Evolutionary conservation across 352 stramenopile genomes (phyloP).

Genomic region (Albugo candida): DNA sequence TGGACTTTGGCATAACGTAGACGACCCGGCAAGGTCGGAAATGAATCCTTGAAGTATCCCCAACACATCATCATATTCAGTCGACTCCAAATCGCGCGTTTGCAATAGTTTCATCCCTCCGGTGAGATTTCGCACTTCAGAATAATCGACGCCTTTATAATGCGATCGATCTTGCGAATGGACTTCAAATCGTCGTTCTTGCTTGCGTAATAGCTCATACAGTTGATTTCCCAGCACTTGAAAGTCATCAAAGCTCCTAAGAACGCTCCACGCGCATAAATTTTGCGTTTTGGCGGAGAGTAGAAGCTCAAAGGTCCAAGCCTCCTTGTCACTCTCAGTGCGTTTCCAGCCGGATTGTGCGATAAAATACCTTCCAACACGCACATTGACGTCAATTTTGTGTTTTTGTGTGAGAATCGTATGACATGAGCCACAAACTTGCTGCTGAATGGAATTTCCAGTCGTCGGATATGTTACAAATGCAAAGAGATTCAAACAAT

Average conservation of each 20-base stretch:
- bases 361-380: slow-evolving; percentile 51
- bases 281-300: slow-evolving; percentile 36
- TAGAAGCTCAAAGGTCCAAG: slow-evolving; percentile 33
- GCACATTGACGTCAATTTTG: slow-evolving; percentile 39
- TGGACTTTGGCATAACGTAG: slow-evolving; percentile 57
- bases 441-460: slow-evolving; percentile 35
- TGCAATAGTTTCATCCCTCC: slow-evolving; percentile 21
- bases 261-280: slow-evolving; percentile 36
- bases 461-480: slow-evolving; percentile 54
- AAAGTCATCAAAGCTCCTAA: slow-evolving; percentile 55
- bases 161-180: slow-evolving; percentile 11
- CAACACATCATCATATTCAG: slow-evolving; percentile 35
- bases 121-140: slow-evolving; percentile 27
- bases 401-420: slow-evolving; percentile 36
- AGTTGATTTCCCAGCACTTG: slow-evolving; percentile 46
- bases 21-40: slow-evolving; percentile 40
- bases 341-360: slow-evolving; percentile 6
- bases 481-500: slow-evolving; percentile 34
- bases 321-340: too few species aligned
- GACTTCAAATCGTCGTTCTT: slow-evolving; percentile 33
- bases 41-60: slow-evolving; percentile 46
- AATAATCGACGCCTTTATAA: slow-evolving; percentile 56
- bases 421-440: slow-evolving; percentile 50
- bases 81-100: slow-evolving; percentile 9
- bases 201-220: slow-evolving; percentile 36